phyloP scores from a whole-genome alignment of 2,329 filamentous ascomycete species.

The Fusarium proliferatum region DNA sequence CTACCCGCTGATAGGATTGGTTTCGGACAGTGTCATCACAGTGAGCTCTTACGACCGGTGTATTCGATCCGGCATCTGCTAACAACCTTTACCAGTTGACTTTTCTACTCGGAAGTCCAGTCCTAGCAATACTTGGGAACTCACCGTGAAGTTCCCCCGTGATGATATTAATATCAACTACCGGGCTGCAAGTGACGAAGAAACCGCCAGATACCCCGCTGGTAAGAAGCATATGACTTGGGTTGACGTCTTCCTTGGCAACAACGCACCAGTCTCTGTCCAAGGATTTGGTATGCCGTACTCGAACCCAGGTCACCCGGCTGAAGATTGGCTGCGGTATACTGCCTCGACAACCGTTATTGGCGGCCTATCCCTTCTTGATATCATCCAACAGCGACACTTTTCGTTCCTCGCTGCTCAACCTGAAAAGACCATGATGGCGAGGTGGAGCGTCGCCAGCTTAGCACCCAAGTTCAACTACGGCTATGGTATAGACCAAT shows the following conservation, averaged over 20 bases:
- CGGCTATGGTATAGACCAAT: neutral
- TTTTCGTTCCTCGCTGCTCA: neutral
- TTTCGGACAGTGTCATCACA: neutral
- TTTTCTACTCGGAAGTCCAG: neutral
- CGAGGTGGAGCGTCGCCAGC: rapidly evolving
- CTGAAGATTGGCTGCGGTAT: neutral
- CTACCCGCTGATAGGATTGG: neutral
- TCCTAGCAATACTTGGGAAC: neutral
- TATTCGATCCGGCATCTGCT: neutral
- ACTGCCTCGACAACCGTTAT: neutral
- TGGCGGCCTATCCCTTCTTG: rapidly evolving
- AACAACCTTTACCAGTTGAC: neutral
- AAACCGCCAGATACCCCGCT: neutral
- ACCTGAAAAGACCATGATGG: neutral
- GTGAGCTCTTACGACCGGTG: neutral
- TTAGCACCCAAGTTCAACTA: neutral
- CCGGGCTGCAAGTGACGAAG: neutral
- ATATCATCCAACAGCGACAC: neutral
- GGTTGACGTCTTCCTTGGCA: neutral
- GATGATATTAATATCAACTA: neutral
- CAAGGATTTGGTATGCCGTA: neutral
- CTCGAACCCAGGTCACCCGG: neutral
- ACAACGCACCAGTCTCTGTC: neutral
- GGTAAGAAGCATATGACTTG: neutral
- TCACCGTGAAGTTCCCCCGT: neutral